phyloP scores from a whole-genome alignment of 2,329 filamentous ascomycete species.

The Rhynchosporium graminicola region DNA sequence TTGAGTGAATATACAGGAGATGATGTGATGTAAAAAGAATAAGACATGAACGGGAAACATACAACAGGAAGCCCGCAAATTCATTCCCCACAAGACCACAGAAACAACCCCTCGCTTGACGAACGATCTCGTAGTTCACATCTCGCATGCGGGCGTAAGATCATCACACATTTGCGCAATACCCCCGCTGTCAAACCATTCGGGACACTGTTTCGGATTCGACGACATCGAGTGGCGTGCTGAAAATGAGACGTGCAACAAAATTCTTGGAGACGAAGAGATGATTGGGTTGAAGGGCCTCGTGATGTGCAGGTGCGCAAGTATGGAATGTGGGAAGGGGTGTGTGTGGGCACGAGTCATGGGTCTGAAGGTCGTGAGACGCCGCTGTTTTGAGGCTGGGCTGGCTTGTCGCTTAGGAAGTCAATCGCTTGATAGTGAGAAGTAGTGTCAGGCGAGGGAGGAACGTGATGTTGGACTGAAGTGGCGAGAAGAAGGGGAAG shows the following conservation, averaged over 20 bases:
- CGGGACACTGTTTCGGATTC: neutral
- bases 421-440: too few relatives aligned
- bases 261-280: neutral
- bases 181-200: slow-evolving; percentile 7
- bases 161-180: too few relatives aligned
- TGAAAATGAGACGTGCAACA: slow-evolving; percentile 23
- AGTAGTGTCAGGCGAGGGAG: too few relatives aligned
- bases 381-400: slow-evolving; percentile 1
- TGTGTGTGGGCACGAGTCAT: neutral
- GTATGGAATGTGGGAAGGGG: neutral
- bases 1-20: too few relatives aligned
- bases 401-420: neutral
- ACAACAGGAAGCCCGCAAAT: too few relatives aligned
- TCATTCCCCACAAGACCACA: too few relatives aligned
- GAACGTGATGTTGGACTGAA: neutral
- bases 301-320: neutral
- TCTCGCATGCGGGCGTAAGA: too few relatives aligned
- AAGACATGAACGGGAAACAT: too few relatives aligned
- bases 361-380: slow-evolving; percentile 2
- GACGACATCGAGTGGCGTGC: slow-evolving; percentile 12
- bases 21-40: too few relatives aligned
- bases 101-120: too few relatives aligned
- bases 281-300: slow-evolving; percentile 2
- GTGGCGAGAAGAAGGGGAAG: too few relatives aligned
- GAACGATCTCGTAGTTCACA: too few relatives aligned